Base-by-base conservation (phyloP, 2,329 filamentous ascomycete genomes). In the Didymella exigua region DNA sequence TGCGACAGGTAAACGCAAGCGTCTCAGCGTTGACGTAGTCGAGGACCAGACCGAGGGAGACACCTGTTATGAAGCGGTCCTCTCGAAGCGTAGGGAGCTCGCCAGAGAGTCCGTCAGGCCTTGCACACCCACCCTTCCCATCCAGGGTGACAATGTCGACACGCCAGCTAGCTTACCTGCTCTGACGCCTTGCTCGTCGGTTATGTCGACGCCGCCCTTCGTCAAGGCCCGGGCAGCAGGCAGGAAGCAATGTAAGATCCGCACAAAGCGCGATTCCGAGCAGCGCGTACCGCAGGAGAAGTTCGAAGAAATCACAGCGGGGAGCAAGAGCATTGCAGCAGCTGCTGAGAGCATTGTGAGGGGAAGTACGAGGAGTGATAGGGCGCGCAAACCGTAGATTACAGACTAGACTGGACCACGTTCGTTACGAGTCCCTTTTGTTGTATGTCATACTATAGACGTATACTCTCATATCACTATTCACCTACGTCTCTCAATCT, bases 251-350 rank as follows among this genome's bases (percentile, higher is more conserved):
- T 26, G 44, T 1, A 44, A 18, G 19, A 24, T 26, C 19, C 42
- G 43, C 2, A 44, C 51, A 6, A 54, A 54, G 40, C 16, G 29
- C 4, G 44, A 42, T n/a, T 44, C 40, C 9, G 45, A 49, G 23
- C 44, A 49, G 38, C 40, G 48, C 26, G 51, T 54, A 2, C 27
- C 31, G 21, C 45, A 33, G 4, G 45, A 54, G 40, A 41, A 8
- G 18, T 45, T 29, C 11, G 18, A 9, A 1, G 14, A 49, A 33
- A 31, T 45, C 16, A 45, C 45, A 33, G n/a, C 19, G 4, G n/a
- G 11, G 40, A 43, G 51, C 10, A 33, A 9, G 3, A 49, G 8
- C 14, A 9, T 2, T 3, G 2, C 14, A 16, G 45, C 31, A 8
- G 40, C 26, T 1, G 19, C 48, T 2, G 40, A 40, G 27, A 29